Base-by-base conservation (phyloP, 805 yeast species). In the Metschnikowia amazonensis region DNA sequence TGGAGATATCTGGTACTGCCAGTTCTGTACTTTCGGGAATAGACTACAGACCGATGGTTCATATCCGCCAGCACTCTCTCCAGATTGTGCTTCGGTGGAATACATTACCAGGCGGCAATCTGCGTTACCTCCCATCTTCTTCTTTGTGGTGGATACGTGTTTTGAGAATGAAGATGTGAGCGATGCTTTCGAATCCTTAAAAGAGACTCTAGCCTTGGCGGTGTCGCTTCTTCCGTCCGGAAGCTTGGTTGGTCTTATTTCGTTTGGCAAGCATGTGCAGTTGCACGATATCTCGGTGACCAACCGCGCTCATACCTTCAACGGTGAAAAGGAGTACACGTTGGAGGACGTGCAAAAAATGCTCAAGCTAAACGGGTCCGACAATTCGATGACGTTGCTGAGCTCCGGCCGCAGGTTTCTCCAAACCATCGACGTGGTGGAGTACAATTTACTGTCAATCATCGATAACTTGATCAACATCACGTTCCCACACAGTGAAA, bases 181-280 rank as follows among this genome's bases (percentile, higher is more conserved):
- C 13, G 69, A 62, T 27, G 67, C 70, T 1, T 66, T 57, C 43
- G 52, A 57, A 11, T 70, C 82, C 0, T 58, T 83, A 48, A 76
- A 74, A 47, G 84, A 80, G 39, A 69, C 77, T 2, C 57, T 82
- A 16, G 49, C 69, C 14, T 57, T 68, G 9, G 67, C 79, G 4
- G 57, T 78, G 44, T 64, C 66, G 42, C 64, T 81, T 20, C 61
- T 82, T 28, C 86, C 86, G 1, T 72, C 76, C 20, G 66, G 77
- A 49, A 70, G 84, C 1, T 58, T 79, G 30, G 76, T 83, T 32
- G 85, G 84, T 1, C 63, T 82, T 20, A 68, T 82, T 39, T 69
- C 82, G 0, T 82, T 62, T 63, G 88, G 87, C 4, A 79, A 79
- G 45, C 70, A 80, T 56, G 82, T 82, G 21, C 75, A 71, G 51